A percentile compares a stretch with the other conserved stretches of the same genome.
Evolutionary conservation across 306 rosid species (phyloP).

Genomic region (Trifolium repens): DNA sequence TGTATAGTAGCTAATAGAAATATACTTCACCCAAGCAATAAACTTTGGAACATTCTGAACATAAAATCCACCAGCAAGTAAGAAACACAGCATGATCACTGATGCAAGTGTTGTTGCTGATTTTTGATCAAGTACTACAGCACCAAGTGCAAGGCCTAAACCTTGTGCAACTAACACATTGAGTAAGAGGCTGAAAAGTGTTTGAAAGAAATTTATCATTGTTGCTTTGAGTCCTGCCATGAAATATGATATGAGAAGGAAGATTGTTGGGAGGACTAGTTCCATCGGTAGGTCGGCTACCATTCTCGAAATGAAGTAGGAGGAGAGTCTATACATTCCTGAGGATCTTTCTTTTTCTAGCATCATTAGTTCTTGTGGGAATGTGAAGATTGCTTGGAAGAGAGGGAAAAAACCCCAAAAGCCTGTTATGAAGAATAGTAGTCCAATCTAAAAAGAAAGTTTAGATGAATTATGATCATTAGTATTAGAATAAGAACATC

Average conservation of each 20-base stretch:
- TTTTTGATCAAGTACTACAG: slow-evolving; percentile 57
- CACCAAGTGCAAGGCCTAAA: slow-evolving; percentile 75
- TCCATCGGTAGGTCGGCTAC: slow-evolving; percentile 73
- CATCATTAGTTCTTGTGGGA: slow-evolving; percentile 67
- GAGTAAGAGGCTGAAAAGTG: slow-evolving; percentile 48
- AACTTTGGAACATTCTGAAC: slow-evolving; percentile 68
- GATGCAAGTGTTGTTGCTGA: slow-evolving; percentile 64
- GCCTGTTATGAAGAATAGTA: slow-evolving; percentile 48
- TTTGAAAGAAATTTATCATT: slow-evolving; percentile 25
- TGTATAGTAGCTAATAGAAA: slow-evolving; percentile 54
- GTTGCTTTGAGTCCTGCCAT: slow-evolving; percentile 65
- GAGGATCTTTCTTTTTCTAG: slow-evolving; percentile 71
- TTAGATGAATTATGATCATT: background rate
- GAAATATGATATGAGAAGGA: slow-evolving; percentile 55
- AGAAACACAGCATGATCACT: slow-evolving; percentile 63
- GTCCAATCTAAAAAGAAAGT: slow-evolving; percentile 59
- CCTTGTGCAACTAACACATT: slow-evolving; percentile 71
- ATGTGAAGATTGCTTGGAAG: slow-evolving; percentile 69
- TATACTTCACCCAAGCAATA: slow-evolving; percentile 63
- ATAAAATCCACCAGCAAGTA: slow-evolving; percentile 63
- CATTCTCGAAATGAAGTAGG: slow-evolving; percentile 65
- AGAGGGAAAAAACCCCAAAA: slow-evolving; percentile 71
- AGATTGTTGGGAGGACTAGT: slow-evolving; percentile 61
- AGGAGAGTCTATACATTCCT: slow-evolving; percentile 74
- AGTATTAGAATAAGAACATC: background rate